Percentiles rank a stretch among this genome's conserved stretches.
Conservation (phyloP, 2,329 filamentous ascomycete genomes). For the Aureobasidium sp. region DNA sequence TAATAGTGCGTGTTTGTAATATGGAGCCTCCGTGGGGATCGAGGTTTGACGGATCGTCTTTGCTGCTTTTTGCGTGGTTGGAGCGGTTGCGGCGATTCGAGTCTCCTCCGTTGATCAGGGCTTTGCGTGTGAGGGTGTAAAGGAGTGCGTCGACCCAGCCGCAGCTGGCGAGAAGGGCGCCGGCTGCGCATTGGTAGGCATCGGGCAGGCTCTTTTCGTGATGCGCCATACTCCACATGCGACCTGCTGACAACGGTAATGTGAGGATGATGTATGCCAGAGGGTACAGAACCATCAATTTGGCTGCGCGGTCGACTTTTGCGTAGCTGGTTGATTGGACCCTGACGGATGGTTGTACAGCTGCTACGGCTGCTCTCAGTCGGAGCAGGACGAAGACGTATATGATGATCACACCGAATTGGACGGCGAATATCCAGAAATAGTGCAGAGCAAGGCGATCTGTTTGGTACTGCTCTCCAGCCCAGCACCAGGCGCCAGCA, state of each 20-base stretch:
- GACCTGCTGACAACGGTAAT: constrained; percentile 56
- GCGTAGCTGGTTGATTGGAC: constrained; percentile 12
- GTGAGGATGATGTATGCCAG: constrained; percentile 64
- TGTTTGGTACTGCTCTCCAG: constrained; percentile 48
- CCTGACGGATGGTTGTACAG: constrained; percentile 18
- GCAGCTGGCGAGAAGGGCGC: constrained; percentile 51
- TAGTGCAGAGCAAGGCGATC: constrained; percentile 57
- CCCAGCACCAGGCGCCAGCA: constrained; percentile 65
- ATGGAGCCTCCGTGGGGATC: constrained; percentile 21
- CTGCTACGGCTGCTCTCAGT: constrained; percentile 22
- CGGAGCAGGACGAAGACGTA: constrained; percentile 36
- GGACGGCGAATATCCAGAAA: constrained; percentile 54
- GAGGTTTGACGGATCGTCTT: not conserved
- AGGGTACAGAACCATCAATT: constrained; percentile 61
- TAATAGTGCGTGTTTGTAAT: constrained; percentile 25
- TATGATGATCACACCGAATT: constrained; percentile 46
- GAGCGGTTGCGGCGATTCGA: not conserved
- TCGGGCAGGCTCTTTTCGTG: constrained; percentile 29
- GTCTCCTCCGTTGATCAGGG: constrained; percentile 19
- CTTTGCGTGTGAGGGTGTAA: constrained; percentile 51
- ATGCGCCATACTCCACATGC: constrained; percentile 57
- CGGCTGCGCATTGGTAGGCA: constrained; percentile 44
- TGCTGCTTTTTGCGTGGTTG: constrained; percentile 16
- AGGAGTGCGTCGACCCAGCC: constrained; percentile 54
- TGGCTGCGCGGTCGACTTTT: constrained; percentile 34